Base-by-base conservation (phyloP, 306 rosid genomes). In the Ammopiptanthus mongolicus region DNA sequence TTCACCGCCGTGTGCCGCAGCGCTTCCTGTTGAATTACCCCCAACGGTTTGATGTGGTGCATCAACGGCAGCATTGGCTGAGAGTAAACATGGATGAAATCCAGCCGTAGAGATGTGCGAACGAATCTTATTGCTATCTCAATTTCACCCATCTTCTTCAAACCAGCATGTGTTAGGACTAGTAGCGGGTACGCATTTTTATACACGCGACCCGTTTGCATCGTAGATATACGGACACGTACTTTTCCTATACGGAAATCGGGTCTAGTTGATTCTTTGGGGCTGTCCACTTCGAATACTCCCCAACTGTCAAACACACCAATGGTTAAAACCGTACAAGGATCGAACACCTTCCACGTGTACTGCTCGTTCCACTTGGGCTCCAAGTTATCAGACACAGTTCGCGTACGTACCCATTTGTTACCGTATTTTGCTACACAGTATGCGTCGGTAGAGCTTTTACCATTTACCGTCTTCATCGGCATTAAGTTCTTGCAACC, bases 331-430 rank as follows among this genome's bases (percentile, higher is more conserved):
- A 91, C 93, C 0, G 98, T 88, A 19, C 93, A 90, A 1, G 98
- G 98, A 66, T 94, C 98, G 18, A 69, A 94, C 10, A 94, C 98
- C 78, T 90, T 84, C 89, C 96, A 94, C 1, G 95, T 90, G 80
- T 91, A 94, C 65, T 94, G 98, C 74, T 94, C 98, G 9, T 94
- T 94, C 98, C 98, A 94, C 65, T 69, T 91, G 3, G 98, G 98
- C 8, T 91, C 96, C 75, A 86, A 76, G 50, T 75, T 91, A n/a
- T 94, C 91, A 0, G 86, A 82, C 8, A 94, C 86, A 0, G 95
- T 88, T 3, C 97, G 74, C 0, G 97, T 91, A 0, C 95, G 91
- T 6, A 94, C 84, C 98, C 97, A 94, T 61, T 91, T 94, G 8
- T 84, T 69, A 2, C 98, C 98, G 47, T 90, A 94, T 74, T 91